Evolutionary conservation across 2,329 filamentous ascomycete species (phyloP).

Genomic region (Cladophialophora exuberans): DNA sequence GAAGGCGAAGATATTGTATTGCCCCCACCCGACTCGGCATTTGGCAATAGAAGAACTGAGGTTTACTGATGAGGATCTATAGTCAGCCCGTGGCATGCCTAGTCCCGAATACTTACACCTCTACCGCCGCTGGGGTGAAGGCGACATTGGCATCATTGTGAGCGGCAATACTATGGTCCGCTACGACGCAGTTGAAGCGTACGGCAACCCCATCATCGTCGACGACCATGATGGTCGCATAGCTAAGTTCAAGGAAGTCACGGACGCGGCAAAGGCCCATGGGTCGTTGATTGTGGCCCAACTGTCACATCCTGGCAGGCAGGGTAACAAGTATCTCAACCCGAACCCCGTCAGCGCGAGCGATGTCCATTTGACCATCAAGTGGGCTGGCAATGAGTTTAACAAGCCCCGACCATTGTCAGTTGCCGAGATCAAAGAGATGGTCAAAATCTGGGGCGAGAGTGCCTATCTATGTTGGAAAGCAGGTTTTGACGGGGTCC

Average conservation of each 20-base stretch:
- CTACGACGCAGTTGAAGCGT: conserved; percentile 60
- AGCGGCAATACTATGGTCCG: conserved; percentile 69
- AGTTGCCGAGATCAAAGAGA: conserved; percentile 31
- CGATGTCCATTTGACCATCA: conserved; percentile 51
- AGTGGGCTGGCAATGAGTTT: conserved; percentile 39
- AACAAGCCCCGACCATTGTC: conserved; percentile 40
- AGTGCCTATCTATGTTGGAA: conserved; percentile 28
- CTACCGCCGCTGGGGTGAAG: conserved; percentile 66
- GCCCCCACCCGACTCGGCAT: background rate
- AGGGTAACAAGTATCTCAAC: conserved; percentile 52
- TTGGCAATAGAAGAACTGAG: background rate
- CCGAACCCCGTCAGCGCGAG: conserved; percentile 56
- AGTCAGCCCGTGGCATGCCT: conserved; percentile 58
- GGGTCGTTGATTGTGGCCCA: conserved; percentile 63
- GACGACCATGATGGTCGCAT: conserved; percentile 59
- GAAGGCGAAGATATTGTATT: conserved; percentile 27
- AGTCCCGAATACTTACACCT: conserved; percentile 58
- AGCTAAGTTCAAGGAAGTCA: conserved; percentile 61
- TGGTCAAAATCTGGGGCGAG: conserved; percentile 27
- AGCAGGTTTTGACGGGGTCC: conserved; percentile 32
- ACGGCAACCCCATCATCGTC: conserved; percentile 64
- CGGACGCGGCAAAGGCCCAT: conserved; percentile 58
- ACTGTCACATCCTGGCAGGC: conserved; percentile 66
- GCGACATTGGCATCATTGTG: conserved; percentile 60
- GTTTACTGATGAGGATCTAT: conserved; percentile 39